Evolutionary conservation across 495 filamentous ascomycete species (phyloP).

Genomic region (Lasiosphaeria hispida): DNA sequence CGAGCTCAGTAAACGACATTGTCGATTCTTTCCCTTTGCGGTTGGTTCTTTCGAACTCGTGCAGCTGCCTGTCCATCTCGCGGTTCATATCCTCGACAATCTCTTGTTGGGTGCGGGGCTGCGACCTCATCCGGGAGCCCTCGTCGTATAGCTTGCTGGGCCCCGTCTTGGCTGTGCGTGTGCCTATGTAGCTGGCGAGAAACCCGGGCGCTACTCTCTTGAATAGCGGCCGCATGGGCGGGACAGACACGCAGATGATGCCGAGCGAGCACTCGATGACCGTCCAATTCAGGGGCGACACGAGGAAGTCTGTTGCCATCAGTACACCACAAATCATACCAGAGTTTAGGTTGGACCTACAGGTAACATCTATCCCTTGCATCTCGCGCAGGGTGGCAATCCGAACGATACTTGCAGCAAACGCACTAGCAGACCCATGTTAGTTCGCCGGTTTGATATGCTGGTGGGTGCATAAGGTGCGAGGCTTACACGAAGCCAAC

Average conservation of each 20-base stretch:
- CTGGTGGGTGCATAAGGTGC: not conserved
- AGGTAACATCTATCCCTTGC: constrained; percentile 25
- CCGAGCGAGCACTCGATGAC: constrained; percentile 31
- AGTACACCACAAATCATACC: not conserved
- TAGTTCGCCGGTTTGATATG: not conserved
- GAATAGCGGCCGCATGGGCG: constrained; percentile 29
- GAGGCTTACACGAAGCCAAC: constrained; percentile 26
- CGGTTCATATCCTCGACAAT: not conserved
- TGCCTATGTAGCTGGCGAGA: constrained; percentile 3
- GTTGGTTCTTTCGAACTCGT: constrained; percentile 14
- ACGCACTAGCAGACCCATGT: constrained; percentile 17
- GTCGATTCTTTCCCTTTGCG: not conserved
- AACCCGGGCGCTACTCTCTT: constrained; percentile 12
- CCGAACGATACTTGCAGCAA: constrained; percentile 27
- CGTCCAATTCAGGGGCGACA: constrained; percentile 31
- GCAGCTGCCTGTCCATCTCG: constrained; percentile 18
- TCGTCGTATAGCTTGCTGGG: constrained; percentile 1
- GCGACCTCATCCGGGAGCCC: not conserved
- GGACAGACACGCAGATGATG: constrained; percentile 32
- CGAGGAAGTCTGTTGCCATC: constrained; percentile 18
- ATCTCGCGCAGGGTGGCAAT: constrained; percentile 20
- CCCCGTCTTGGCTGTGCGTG: not conserved
- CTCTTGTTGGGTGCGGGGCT: constrained; percentile 2
- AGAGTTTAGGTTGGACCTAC: constrained; percentile 8
- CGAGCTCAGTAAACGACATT: not conserved